These are phyloP conservation scores for Aspergillus sp. DNA, from an alignment of 2,329 filamentous ascomycete species.

Conservation along the genomic window DNA sequence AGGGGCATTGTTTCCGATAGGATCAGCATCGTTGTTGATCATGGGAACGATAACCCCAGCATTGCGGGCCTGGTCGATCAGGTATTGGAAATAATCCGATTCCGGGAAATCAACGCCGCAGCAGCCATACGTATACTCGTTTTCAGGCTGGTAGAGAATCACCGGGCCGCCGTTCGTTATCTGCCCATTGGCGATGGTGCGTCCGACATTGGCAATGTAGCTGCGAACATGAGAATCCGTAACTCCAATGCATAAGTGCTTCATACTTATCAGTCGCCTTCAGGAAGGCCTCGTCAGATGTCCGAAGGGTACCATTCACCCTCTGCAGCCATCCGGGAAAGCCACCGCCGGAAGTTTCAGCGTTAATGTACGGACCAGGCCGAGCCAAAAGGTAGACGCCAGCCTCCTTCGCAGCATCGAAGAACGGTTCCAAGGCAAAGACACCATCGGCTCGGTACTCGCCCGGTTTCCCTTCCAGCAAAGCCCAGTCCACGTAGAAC, in stretches of 20 bases:
- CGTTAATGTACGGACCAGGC: slow-evolving; percentile 69
- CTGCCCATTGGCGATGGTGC: slow-evolving; percentile 62
- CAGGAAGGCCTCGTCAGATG: slow-evolving; percentile 52
- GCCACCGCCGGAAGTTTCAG: slow-evolving; percentile 65
- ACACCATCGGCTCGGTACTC: slow-evolving; percentile 61
- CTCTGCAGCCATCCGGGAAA: slow-evolving; percentile 73
- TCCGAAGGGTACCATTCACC: slow-evolving; percentile 55
- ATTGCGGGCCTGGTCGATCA: slow-evolving; percentile 57
- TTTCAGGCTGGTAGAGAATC: slow-evolving; percentile 71
- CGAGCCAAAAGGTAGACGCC: slow-evolving; percentile 69
- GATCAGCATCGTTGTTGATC: slow-evolving; percentile 63
- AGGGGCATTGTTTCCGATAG: slow-evolving; percentile 54
- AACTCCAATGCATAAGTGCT: too few relatives aligned
- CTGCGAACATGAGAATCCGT: slow-evolving; percentile 19
- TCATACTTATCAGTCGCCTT: slow-evolving; percentile 55
- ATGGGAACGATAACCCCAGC: slow-evolving; percentile 65
- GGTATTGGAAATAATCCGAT: slow-evolving; percentile 58
- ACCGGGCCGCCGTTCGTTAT: slow-evolving; percentile 77
- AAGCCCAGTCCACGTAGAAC: slow-evolving; percentile 70
- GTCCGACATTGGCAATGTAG: slow-evolving; percentile 54
- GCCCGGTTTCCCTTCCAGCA: slow-evolving; percentile 64
- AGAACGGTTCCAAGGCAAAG: slow-evolving; percentile 65
- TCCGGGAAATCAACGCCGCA: slow-evolving; percentile 52
- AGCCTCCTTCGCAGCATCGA: slow-evolving; percentile 61
- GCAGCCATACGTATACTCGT: slow-evolving; percentile 58